A percentile compares a stretch with the other conserved stretches of the same genome.
phyloP scores from a whole-genome alignment of 208 protist genomes.

The Trypanosoma vivax region DNA sequence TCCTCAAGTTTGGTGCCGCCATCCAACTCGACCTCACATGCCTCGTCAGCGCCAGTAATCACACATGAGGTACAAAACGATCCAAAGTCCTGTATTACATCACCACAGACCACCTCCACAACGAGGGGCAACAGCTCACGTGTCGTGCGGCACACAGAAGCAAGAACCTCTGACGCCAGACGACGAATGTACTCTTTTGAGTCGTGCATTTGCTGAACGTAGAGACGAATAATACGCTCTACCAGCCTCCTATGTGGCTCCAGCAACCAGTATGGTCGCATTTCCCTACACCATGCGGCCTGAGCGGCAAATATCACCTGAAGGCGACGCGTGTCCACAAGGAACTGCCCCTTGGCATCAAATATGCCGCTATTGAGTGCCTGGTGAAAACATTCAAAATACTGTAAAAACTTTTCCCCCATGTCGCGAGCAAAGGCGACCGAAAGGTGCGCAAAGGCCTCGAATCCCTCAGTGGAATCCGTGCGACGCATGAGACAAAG shows the following conservation, averaged over 20 bases:
- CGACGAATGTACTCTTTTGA: slow-evolving; percentile 81
- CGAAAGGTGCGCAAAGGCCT: slow-evolving; percentile 72
- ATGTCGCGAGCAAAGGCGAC: slow-evolving; percentile 82
- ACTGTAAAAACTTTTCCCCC: slow-evolving; percentile 61
- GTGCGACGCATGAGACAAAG: slow-evolving; percentile 44
- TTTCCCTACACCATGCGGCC: slow-evolving; percentile 81
- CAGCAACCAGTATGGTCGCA: slow-evolving; percentile 48
- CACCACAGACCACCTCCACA: slow-evolving; percentile 41
- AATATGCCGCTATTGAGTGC: slow-evolving; percentile 73
- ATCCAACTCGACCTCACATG: not conserved
- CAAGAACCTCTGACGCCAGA: slow-evolving; percentile 71
- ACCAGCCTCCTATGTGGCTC: slow-evolving; percentile 25
- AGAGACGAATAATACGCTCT: slow-evolving; percentile 45
- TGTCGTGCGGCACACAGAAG: slow-evolving; percentile 56
- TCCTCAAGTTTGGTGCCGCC: slow-evolving; percentile 12
- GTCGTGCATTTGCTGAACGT: slow-evolving; percentile 69
- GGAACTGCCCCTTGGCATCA: slow-evolving; percentile 49
- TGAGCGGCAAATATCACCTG: slow-evolving; percentile 81
- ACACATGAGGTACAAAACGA: slow-evolving; percentile 1
- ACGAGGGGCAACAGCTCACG: slow-evolving; percentile 45
- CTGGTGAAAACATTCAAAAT: slow-evolving; percentile 83
- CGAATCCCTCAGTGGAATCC: slow-evolving; percentile 59
- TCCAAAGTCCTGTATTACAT: slow-evolving; percentile 42
- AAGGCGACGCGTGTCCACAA: slow-evolving; percentile 60
- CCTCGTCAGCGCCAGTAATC: not conserved